phyloP scores from a whole-genome alignment of 345 rosid species.

The Streptanthus diversifolius region DNA sequence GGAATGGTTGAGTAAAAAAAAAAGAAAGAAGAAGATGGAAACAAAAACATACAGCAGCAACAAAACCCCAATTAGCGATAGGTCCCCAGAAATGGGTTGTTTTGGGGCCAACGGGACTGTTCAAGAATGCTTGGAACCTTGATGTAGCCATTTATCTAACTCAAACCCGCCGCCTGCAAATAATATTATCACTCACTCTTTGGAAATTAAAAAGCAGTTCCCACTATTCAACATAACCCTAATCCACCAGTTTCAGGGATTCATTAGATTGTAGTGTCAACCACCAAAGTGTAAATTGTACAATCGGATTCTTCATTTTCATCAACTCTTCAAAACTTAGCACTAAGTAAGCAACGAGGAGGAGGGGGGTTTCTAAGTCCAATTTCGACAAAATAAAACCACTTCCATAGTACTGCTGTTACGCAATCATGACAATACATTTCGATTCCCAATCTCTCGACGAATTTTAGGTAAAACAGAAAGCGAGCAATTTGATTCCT shows the following conservation, averaged over 20 bases:
- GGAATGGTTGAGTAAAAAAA: not conserved
- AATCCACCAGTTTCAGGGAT: no score
- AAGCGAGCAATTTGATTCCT: not conserved
- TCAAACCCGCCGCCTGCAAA: not conserved
- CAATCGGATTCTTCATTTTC: not conserved
- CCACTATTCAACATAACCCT: no score
- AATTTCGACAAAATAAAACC: not conserved
- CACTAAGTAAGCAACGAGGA: not conserved
- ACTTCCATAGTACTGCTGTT: not conserved
- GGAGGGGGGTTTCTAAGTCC: not conserved
- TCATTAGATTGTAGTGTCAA: no score
- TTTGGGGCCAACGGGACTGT: constrained; percentile 83
- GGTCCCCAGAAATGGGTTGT: constrained; percentile 95
- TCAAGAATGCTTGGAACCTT: constrained; percentile 65
- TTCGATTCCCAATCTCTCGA: not conserved
- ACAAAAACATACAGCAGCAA: constrained; percentile 56
- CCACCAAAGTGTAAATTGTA: not conserved
- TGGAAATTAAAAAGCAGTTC: no score
- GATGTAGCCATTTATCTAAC: constrained; percentile 53
- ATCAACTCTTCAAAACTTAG: no score
- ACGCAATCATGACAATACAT: not conserved
- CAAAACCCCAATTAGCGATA: constrained; percentile 87
- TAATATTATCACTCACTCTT: no score
- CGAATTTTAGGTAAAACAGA: not conserved
- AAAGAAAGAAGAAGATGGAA: not conserved